Evolutionary conservation across 345 rosid species (phyloP), one percentile per base, ranked within the genome.

Genomic region (Boechera divaricarpa): DNA sequence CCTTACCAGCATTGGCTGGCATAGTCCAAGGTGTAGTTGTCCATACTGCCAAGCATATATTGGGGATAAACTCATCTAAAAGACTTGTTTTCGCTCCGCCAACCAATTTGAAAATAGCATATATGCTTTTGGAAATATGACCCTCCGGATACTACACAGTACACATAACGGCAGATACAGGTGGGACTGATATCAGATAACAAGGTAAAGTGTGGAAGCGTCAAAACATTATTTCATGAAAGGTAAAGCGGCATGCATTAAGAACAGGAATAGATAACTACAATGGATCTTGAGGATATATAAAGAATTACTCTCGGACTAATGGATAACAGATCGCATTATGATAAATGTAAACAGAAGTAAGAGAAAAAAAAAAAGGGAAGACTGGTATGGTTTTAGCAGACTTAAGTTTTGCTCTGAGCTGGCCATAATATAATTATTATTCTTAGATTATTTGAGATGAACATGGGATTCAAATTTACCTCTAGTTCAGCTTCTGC

Each of bases 401-500:
- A 39, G 61, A 48, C 47, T 60, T 67, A 10, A 74, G 11, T 52
- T 18, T 49, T 38, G 55, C 47, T 18, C 44, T 41, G 15, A 47
- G 63, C 15, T 59, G 26, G 63, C 70, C 18, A 45, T 24, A 15
- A 24, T 7, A 24, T 35, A 36, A 29, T 2, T 35, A 4, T 45
- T 56, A 16, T 48, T 48, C 47, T 67, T 7, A 52, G 64, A 53
- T 10, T 42, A 67, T 53, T 26, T 73, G 33, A 59, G 49, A 7
- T 42, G 69, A 67, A 21, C 56, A 35, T 2, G 15, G 15, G 31
- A 70, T 49, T 59, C 29, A 72, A 39, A 24, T 77, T 57, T 83
- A 94, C 98, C 95, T 94, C 98, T 83, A 94, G 83, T 83, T 94
- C 98, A 18, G 98, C 97, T 86, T 92, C 98, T 57, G 98, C 97